Conservation (phyloP, 2,329 filamentous ascomycete species). For the Cladosporium sp. region DNA sequence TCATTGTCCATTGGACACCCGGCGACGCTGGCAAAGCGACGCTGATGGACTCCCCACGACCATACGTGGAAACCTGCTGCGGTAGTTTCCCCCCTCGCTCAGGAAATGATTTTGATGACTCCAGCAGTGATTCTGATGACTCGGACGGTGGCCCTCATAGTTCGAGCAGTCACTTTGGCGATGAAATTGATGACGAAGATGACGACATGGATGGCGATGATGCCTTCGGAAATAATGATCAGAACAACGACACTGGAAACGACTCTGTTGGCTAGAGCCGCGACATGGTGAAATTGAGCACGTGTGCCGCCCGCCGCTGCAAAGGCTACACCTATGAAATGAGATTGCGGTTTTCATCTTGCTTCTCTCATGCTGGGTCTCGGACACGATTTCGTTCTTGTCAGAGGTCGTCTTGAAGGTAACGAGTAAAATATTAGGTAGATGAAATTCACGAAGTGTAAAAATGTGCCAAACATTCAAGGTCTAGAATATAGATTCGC, state of each 20-base stretch:
- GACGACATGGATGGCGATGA: neutral
- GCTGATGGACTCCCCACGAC: neutral
- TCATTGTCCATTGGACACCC: neutral
- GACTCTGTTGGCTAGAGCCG: too few species aligned
- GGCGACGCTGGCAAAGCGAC: neutral
- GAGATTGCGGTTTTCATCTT: too few species aligned
- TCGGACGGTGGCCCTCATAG: neutral
- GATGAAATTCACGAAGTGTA: neutral
- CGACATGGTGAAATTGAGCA: too few species aligned
- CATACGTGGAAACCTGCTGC: too few species aligned
- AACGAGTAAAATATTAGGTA: neutral
- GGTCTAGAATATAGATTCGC: neutral
- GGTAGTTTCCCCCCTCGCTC: too few species aligned
- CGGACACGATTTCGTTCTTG: too few species aligned
- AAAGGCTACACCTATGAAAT: too few species aligned
- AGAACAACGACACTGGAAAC: neutral
- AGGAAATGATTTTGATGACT: too few species aligned
- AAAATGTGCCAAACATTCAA: neutral
- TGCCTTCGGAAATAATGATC: neutral
- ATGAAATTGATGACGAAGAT: neutral
- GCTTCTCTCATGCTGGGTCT: too few species aligned
- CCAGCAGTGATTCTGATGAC: too few species aligned
- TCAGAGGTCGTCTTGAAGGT: too few species aligned
- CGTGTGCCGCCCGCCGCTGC: too few species aligned
- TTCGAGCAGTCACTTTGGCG: neutral